A percentile compares a stretch with the other conserved stretches of the same genome.
Conservation (phyloP, 139 green algal genomes). For the Chlorella sorokiniana region DNA sequence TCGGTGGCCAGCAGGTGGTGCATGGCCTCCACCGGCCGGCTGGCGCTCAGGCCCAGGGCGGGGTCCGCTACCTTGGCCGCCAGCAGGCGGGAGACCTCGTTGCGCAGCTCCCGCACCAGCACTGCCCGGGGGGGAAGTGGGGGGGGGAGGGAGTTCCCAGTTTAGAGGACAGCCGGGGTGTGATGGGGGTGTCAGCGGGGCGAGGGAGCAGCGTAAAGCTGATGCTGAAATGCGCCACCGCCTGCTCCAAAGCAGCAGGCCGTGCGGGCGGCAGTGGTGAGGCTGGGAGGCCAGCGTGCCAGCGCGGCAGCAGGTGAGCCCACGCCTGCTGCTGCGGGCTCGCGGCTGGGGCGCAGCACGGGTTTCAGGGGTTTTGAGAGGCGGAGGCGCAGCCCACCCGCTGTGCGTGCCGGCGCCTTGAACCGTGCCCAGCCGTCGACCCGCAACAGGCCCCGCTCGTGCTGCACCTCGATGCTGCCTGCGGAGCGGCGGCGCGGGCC, state of each 20-base stretch:
- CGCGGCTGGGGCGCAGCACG: no score
- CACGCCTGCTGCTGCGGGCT: slow-evolving; percentile 26
- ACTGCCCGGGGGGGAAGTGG: slow-evolving; percentile 45
- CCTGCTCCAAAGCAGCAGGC: no score
- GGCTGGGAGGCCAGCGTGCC: no score
- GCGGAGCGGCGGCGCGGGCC: background rate
- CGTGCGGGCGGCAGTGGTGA: no score
- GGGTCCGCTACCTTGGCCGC: slow-evolving; percentile 69
- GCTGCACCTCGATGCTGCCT: slow-evolving; percentile 55
- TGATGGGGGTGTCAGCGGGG: background rate
- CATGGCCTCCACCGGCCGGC: slow-evolving; percentile 58
- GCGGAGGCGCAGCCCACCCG: slow-evolving; percentile 41
- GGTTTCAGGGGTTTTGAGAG: no score
- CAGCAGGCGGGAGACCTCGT: slow-evolving; percentile 71
- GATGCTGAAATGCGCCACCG: no score
- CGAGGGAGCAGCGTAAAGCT: no score
- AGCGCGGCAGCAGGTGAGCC: slow-evolving; percentile 6
- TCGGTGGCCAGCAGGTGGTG: slow-evolving; percentile 73
- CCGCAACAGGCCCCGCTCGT: slow-evolving; percentile 50
- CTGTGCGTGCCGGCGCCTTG: slow-evolving; percentile 58
- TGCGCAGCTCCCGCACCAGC: slow-evolving; percentile 77
- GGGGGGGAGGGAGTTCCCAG: slow-evolving; percentile 20
- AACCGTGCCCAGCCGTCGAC: slow-evolving; percentile 75
- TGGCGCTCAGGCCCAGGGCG: slow-evolving; percentile 55
- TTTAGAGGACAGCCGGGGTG: background rate